A percentile compares a stretch with the other conserved stretches of the same genome.
Evolutionary conservation across 2,329 filamentous ascomycete genomes (phyloP).

Genomic region (Aspergillus sojae): DNA sequence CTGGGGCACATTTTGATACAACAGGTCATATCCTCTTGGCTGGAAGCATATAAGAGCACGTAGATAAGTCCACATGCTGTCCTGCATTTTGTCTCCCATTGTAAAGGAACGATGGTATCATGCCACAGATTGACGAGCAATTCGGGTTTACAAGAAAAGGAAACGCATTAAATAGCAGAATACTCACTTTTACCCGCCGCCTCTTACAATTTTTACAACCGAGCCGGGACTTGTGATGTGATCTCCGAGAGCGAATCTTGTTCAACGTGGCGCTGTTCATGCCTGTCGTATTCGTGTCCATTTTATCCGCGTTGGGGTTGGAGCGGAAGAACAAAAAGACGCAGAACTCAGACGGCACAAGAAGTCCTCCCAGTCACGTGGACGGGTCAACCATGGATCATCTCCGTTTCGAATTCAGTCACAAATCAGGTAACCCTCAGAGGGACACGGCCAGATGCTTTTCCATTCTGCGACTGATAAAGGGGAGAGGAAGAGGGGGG

Average conservation of each 20-base stretch:
- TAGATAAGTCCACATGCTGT: neutral
- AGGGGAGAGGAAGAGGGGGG: neutral
- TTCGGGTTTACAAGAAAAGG: neutral
- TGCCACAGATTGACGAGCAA: neutral
- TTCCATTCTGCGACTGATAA: neutral
- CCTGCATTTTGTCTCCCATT: neutral
- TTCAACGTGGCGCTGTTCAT: constrained; percentile 11
- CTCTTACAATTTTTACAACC: constrained; percentile 39
- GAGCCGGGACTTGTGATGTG: constrained; percentile 37
- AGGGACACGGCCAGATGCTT: neutral
- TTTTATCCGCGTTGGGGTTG: constrained; percentile 1
- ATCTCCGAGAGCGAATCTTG: constrained; percentile 27
- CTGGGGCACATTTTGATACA: constrained; percentile 2
- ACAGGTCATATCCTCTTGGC: neutral
- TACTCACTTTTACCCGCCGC: constrained; percentile 38
- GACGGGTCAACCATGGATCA: neutral
- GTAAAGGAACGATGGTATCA: neutral
- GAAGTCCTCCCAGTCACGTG: neutral
- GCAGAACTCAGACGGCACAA: neutral
- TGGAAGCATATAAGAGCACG: constrained; percentile 8
- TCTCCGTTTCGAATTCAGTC: neutral
- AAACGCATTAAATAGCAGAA: neutral
- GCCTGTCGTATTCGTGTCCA: neutral
- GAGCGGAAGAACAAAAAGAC: neutral
- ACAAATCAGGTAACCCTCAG: neutral